phyloP scores from a whole-genome alignment of 192 early-diverging fungal genomes.

The Backusella morwellensis region DNA sequence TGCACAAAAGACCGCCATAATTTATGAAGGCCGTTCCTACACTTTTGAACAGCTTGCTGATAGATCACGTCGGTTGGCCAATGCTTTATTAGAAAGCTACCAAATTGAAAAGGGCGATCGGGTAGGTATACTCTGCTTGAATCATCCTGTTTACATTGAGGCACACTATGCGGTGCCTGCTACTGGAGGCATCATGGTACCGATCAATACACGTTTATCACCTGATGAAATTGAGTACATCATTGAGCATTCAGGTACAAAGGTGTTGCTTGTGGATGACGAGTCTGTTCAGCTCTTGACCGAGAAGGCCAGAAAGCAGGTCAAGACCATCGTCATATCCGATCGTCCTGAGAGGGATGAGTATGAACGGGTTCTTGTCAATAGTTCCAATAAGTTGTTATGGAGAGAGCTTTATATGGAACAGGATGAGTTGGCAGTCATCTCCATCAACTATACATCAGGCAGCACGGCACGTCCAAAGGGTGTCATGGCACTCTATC shows the following conservation, averaged over 20 bases:
- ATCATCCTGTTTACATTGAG: conserved; percentile 57
- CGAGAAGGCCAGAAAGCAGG: background rate
- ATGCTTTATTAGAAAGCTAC: conserved; percentile 35
- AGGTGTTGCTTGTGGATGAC: conserved; percentile 46
- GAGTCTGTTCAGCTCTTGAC: conserved; percentile 36
- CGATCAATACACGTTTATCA: conserved; percentile 56
- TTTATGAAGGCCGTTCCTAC: conserved; percentile 33
- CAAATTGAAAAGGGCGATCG: conserved; percentile 42
- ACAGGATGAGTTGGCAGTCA: conserved; percentile 41
- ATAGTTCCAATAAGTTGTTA: background rate
- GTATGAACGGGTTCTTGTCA: conserved; percentile 48
- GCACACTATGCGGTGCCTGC: conserved; percentile 63
- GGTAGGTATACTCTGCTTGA: conserved; percentile 55
- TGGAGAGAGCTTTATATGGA: conserved; percentile 47
- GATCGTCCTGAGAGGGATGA: conserved; percentile 34
- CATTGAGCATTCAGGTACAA: conserved; percentile 47
- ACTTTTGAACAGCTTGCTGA: conserved; percentile 45
- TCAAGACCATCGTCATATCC: conserved; percentile 12
- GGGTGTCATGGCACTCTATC: conserved; percentile 50
- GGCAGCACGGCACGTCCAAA: conserved; percentile 60
- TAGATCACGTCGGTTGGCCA: conserved; percentile 44
- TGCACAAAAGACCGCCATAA: conserved; percentile 45
- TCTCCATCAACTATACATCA: conserved; percentile 58
- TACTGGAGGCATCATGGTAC: conserved; percentile 50
- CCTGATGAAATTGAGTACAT: conserved; percentile 57